Percentiles rank a stretch among this genome's conserved stretches.
phyloP scores from a whole-genome alignment of 257 asterid genomes.

The Nicotiana tomentosiformis region DNA sequence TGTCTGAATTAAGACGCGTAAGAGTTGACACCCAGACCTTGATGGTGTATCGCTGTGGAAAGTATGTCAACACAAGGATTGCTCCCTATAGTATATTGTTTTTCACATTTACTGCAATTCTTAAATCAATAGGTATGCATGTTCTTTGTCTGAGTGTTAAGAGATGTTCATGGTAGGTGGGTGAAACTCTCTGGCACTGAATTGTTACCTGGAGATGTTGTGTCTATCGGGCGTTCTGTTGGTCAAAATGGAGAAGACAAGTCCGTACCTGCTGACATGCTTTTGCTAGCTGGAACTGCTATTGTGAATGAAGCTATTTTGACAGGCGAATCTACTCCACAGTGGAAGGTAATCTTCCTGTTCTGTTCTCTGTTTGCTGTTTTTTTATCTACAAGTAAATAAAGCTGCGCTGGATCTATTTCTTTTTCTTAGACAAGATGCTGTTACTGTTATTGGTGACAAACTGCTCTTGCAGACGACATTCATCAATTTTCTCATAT shows the following conservation, averaged over 20 bases:
- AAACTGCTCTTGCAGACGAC: neutral
- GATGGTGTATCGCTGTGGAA: constrained; percentile 95
- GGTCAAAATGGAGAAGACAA: constrained; percentile 85
- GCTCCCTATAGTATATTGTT: neutral
- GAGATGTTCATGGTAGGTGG: constrained; percentile 56
- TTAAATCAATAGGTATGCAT: constrained; percentile 1
- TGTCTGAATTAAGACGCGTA: constrained; percentile 91
- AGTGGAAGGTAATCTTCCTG: constrained; percentile 76
- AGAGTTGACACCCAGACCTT: constrained; percentile 83
- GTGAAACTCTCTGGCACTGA: constrained; percentile 87
- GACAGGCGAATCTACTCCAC: constrained; percentile 98
- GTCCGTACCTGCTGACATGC: constrained; percentile 98
- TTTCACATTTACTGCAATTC: neutral
- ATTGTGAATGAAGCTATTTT: constrained; percentile 96
- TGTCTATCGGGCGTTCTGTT: constrained; percentile 92
- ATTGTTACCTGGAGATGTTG: constrained; percentile 92
- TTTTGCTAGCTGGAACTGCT: constrained; percentile 94
- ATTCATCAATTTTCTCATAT: neutral
- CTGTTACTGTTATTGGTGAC: neutral
- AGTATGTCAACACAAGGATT: constrained; percentile 47
- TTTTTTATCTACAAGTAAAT: neutral
- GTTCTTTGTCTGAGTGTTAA: constrained; percentile 16
- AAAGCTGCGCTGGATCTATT: neutral
- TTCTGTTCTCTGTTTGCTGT: constrained; percentile 7
- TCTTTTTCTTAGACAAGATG: neutral